phyloP scores from a whole-genome alignment of 2,329 filamentous ascomycete genomes.

The Neonectria sp. region DNA sequence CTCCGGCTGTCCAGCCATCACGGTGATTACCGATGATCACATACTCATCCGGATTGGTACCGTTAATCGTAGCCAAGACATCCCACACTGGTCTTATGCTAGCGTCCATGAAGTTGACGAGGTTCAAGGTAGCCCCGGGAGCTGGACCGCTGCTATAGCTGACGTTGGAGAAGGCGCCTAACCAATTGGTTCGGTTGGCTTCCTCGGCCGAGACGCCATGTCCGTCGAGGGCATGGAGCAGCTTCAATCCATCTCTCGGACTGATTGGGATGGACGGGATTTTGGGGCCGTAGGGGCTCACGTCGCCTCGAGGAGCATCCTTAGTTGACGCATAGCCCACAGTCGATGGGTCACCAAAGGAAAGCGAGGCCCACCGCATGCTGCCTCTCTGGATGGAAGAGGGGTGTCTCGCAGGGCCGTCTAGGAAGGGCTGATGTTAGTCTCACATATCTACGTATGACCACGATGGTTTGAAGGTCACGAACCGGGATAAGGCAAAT shows the following conservation, averaged over 20 bases:
- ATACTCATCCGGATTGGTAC: slow-evolving; percentile 57
- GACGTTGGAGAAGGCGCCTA: slow-evolving; percentile 34
- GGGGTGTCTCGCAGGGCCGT: slow-evolving; percentile 37
- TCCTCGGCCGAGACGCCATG: slow-evolving; percentile 26
- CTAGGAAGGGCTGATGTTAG: not conserved
- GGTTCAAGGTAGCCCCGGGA: slow-evolving; percentile 18
- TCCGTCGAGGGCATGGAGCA: slow-evolving; percentile 25
- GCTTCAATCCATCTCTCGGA: slow-evolving; percentile 29
- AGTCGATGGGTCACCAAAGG: slow-evolving; percentile 40
- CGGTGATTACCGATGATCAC: slow-evolving; percentile 68
- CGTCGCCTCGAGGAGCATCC: slow-evolving; percentile 34
- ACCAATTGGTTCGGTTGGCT: slow-evolving; percentile 33
- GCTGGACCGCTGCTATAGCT: slow-evolving; percentile 38
- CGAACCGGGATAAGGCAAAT: slow-evolving; percentile 34
- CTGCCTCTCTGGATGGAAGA: slow-evolving; percentile 40
- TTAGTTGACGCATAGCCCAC: slow-evolving; percentile 41
- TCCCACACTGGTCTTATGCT: slow-evolving; percentile 42
- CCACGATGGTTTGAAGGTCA: not conserved
- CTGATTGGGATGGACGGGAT: slow-evolving; percentile 38
- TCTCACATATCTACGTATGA: not conserved
- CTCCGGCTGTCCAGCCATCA: slow-evolving; percentile 69
- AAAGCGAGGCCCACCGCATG: slow-evolving; percentile 38
- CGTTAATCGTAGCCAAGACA: slow-evolving; percentile 59
- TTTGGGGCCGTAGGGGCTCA: slow-evolving; percentile 32
- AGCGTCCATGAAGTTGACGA: slow-evolving; percentile 38